Evolutionary conservation across 2,329 filamentous ascomycete species (phyloP).

Genomic region (Didymella exigua): DNA sequence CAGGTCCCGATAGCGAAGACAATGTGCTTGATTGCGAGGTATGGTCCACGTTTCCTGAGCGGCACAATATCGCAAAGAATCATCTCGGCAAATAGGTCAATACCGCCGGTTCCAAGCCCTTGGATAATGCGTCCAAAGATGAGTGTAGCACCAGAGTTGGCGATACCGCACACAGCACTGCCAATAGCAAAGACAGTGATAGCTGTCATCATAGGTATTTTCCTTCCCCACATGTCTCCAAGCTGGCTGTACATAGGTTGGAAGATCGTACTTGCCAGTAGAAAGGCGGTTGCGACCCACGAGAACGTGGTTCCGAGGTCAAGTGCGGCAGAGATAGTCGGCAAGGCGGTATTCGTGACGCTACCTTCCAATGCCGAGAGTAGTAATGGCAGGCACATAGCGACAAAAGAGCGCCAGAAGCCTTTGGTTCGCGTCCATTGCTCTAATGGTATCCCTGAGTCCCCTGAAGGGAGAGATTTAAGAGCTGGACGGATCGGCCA

Average conservation of each 20-base stretch:
- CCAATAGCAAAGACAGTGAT: slow-evolving; percentile 59
- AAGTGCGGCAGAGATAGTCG: slow-evolving; percentile 45
- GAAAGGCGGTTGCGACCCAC: slow-evolving; percentile 37
- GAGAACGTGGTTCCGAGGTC: slow-evolving; percentile 32
- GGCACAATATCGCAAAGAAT: slow-evolving; percentile 60
- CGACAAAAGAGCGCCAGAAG: slow-evolving; percentile 40
- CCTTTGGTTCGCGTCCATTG: slow-evolving; percentile 20
- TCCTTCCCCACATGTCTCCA: slow-evolving; percentile 60
- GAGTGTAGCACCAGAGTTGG: slow-evolving; percentile 53
- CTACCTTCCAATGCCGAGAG: slow-evolving; percentile 48
- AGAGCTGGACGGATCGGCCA: background rate
- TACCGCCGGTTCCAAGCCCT: slow-evolving; percentile 57
- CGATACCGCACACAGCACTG: slow-evolving; percentile 59
- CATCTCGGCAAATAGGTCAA: slow-evolving; percentile 54
- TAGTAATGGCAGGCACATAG: slow-evolving; percentile 38
- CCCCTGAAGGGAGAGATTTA: background rate
- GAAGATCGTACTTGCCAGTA: slow-evolving; percentile 48
- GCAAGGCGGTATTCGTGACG: slow-evolving; percentile 51
- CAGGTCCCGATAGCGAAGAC: slow-evolving; percentile 36
- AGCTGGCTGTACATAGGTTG: slow-evolving; percentile 60
- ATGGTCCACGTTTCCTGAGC: slow-evolving; percentile 53
- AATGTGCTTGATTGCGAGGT: slow-evolving; percentile 37
- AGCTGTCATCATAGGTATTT: slow-evolving; percentile 44
- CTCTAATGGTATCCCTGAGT: slow-evolving; percentile 6
- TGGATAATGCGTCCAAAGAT: slow-evolving; percentile 63